Evolutionary conservation across 495 filamentous ascomycete genomes (phyloP).

Genomic region (Xylaria sp.): DNA sequence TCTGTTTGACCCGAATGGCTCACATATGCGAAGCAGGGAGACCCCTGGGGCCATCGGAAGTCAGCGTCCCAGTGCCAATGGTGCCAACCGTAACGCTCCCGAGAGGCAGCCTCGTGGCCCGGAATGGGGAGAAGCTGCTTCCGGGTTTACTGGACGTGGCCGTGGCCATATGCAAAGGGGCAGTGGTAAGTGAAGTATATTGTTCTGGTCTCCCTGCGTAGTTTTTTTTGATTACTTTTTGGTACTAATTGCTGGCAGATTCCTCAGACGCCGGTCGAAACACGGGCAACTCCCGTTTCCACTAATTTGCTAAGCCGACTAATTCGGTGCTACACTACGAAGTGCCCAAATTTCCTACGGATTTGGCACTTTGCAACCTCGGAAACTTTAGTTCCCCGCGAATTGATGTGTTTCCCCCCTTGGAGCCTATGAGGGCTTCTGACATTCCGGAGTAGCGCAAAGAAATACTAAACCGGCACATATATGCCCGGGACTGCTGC

Average conservation of each 20-base stretch:
- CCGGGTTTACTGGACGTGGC: constrained; percentile 70
- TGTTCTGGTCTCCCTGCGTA: neutral
- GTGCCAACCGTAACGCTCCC: constrained; percentile 70
- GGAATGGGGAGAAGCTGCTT: constrained; percentile 68
- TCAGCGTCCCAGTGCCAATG: constrained; percentile 76
- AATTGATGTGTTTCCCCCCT: neutral
- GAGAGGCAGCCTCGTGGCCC: constrained; percentile 86
- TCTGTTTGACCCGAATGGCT: constrained; percentile 63
- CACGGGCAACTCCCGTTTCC: constrained; percentile 39
- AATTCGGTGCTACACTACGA: neutral
- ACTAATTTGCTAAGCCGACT: constrained; percentile 27
- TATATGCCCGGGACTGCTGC: neutral
- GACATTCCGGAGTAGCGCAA: neutral
- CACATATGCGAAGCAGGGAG: constrained; percentile 47
- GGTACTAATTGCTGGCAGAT: constrained; percentile 38
- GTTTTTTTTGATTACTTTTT: neutral
- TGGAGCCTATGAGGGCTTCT: constrained; percentile 1
- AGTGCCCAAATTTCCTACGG: neutral
- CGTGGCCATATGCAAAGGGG: constrained; percentile 81
- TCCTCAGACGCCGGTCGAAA: constrained; percentile 44
- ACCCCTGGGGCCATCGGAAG: constrained; percentile 82
- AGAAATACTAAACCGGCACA: neutral
- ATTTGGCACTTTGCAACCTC: constrained; percentile 4
- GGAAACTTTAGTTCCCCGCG: neutral
- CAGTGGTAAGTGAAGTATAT: constrained; percentile 64